Evolutionary conservation across 2,329 filamentous ascomycete genomes (phyloP).

Genomic region (Geosmithia putterillii): DNA sequence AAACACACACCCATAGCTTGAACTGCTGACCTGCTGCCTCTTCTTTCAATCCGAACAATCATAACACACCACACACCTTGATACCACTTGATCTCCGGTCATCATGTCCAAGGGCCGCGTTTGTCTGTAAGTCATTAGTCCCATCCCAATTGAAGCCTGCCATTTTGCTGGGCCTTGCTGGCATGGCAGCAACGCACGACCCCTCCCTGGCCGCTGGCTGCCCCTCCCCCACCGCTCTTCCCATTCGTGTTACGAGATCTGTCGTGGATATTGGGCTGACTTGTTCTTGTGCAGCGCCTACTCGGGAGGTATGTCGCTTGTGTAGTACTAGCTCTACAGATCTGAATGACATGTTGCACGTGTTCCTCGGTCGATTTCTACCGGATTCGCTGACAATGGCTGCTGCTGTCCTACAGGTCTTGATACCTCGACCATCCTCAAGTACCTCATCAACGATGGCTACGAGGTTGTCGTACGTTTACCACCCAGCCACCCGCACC

Average conservation of each 20-base stretch:
- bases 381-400: background rate
- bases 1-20: no score
- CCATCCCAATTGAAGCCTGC: no score
- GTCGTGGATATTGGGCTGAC: background rate
- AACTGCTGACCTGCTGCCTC: no score
- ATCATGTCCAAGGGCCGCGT: slow-evolving; percentile 9
- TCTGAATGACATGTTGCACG: background rate
- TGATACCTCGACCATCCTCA: slow-evolving; percentile 9
- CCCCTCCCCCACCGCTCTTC: background rate
- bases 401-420: slow-evolving; percentile 4
- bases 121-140: slow-evolving; percentile 8
- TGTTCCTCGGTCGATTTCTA: background rate
- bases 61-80: background rate
- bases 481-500: background rate
- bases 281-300: slow-evolving; percentile 7
- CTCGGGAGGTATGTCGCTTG: slow-evolving; percentile 9
- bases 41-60: background rate
- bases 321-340: no score
- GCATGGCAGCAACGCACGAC: no score
- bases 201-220: background rate
- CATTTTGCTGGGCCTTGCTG: no score
- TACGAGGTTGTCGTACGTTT: slow-evolving; percentile 5
- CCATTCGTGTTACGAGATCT: background rate
- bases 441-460: slow-evolving; percentile 4
- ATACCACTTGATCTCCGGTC: slow-evolving; percentile 3